Conservation (phyloP, 495 filamentous ascomycete species). For the Aspergillus kassunensis region DNA sequence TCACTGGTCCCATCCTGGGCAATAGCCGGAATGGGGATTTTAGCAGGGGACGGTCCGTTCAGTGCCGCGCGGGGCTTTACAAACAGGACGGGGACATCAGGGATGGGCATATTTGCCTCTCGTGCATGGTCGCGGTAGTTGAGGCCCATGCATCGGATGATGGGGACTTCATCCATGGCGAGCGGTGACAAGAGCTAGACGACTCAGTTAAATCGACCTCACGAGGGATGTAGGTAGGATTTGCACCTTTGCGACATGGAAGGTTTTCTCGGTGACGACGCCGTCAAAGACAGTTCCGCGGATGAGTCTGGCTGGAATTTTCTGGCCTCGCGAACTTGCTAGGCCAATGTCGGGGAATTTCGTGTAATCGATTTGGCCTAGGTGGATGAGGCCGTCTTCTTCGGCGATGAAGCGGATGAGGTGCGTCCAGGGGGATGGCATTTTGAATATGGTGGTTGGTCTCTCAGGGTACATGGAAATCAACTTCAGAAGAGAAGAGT, state of each 20-base stretch:
- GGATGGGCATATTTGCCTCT: slow-evolving; percentile 37
- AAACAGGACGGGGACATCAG: slow-evolving; percentile 41
- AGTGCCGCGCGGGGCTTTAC: slow-evolving; percentile 45
- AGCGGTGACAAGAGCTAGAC: slow-evolving; percentile 9
- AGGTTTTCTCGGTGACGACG: background rate
- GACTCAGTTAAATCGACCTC: no score
- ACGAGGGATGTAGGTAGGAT: no score
- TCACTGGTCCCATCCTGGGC: slow-evolving; percentile 44
- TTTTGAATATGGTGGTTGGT: no score
- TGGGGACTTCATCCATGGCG: background rate
- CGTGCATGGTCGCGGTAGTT: slow-evolving; percentile 44
- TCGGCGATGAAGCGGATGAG: slow-evolving; percentile 7
- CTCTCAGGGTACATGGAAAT: no score
- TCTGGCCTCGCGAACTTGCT: background rate
- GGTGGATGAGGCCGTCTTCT: slow-evolving; percentile 8
- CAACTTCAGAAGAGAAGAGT: no score
- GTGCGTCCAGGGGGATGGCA: slow-evolving; percentile 4
- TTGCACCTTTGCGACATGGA: no score
- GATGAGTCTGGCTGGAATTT: background rate
- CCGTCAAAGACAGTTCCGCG: slow-evolving; percentile 2
- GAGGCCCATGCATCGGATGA: slow-evolving; percentile 35
- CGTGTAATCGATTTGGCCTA: slow-evolving; percentile 4
- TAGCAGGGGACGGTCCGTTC: slow-evolving; percentile 36
- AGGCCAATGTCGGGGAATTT: background rate
- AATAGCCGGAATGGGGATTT: slow-evolving; percentile 38